A percentile compares a stretch with the other conserved stretches of the same genome.
Conservation (phyloP, 305 asterid species). For the Vinca major region DNA sequence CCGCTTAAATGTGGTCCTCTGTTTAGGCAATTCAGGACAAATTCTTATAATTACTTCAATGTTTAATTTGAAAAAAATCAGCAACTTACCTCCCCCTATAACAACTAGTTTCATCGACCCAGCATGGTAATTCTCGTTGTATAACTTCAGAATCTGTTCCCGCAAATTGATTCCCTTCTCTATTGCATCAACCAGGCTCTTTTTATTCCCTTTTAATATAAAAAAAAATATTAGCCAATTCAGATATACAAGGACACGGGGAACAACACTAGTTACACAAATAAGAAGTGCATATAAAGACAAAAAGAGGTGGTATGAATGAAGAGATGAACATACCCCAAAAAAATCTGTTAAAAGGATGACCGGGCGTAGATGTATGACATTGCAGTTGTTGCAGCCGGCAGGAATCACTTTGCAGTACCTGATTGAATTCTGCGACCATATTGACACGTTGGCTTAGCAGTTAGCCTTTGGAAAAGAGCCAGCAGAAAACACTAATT, state of each 20-base stretch:
- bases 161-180: conserved; percentile 86
- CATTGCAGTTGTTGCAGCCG: conserved; percentile 91
- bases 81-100: conserved; percentile 75
- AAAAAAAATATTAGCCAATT: conserved; percentile 6
- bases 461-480: conserved; percentile 14
- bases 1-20: too few species aligned
- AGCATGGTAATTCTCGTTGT: conserved; percentile 67
- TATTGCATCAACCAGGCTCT: conserved; percentile 88
- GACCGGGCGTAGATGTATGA: conserved; percentile 66
- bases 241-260: background rate
- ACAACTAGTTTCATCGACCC: conserved; percentile 86
- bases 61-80: background rate
- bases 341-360: conserved; percentile 86
- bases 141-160: conserved; percentile 60
- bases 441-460: conserved; percentile 17
- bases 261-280: background rate
- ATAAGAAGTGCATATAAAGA: background rate
- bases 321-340: conserved; percentile 55
- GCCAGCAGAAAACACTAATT: conserved; percentile 8
- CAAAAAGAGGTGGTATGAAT: conserved; percentile 1
- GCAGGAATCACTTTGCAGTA: conserved; percentile 76
- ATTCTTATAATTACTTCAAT: background rate
- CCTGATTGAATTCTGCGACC: conserved; percentile 86
- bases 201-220: conserved; percentile 63
- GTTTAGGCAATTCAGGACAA: background rate